Evolutionary conservation across 140 eudicot species (phyloP), one percentile per base, ranked within the genome.

Genomic region (Stevia rebaudiana): DNA sequence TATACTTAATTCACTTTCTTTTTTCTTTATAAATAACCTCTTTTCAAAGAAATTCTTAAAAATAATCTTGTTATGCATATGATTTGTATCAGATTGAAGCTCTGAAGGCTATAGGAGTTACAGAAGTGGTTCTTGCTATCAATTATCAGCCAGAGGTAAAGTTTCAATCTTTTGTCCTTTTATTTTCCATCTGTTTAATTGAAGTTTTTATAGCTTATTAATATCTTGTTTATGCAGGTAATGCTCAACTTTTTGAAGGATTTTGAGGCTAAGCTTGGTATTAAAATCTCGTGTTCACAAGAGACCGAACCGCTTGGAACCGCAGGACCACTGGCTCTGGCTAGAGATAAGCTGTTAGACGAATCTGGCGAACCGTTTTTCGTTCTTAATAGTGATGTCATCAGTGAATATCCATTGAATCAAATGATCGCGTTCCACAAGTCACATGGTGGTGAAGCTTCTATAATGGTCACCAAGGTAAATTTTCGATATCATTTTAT

Each of bases 301-400:
- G 98, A 92, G 83, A 88, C 98, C 7, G 98, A 88, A 79, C 98
- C 98, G 30, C 92, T 92, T 17, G 98, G 98, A 66, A 92, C 98
- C 10, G 96, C 98, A 3, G 96, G 98, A 30, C 95, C 98, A 18
- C 79, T 92, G 54, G 98, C 98, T 57, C 80, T 92, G 66, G 98
- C 98, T 57, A 65, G 98, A 71, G 95, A 85, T 63, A 92, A 83
- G 48, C 71, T 92, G 16, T 35, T 68, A n/a, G 98, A 91, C 67
- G 70, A 64, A 55, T 84, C 96, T 15, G 90, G 98, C 4, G 95
- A 85, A 25, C 98, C 98, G 1, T 92, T 92, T 78, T 88, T 92
- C 28, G 98, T 92, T 21, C 96, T 92, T 11, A 92, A 92, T 72
- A 92, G 98, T 69, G 98, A 92, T 67, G 96, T 92, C 11, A 92